Evolutionary conservation across 2,329 filamentous ascomycete genomes (phyloP), one percentile per base, ranked within the genome.

Genomic region (Colletotrichum abscissum): DNA sequence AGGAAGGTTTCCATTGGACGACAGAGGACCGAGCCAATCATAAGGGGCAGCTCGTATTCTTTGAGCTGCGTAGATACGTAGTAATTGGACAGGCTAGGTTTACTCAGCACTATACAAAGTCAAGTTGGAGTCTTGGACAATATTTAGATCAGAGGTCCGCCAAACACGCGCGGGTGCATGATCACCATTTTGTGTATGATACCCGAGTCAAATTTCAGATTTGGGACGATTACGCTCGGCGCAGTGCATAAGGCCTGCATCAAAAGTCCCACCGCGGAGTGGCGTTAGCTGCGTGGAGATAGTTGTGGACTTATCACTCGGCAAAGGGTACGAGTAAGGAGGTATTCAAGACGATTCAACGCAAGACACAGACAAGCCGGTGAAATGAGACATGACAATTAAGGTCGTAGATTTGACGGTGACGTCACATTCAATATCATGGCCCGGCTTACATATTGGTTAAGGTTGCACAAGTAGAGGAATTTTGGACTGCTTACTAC

Each of bases 1-100:
- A 67, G 42, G 30, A 42, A 22, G 30, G 26, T 24, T 42, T 57
- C 33, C 16, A 67, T 71, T 71, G 63, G 68, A n/a, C 12, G n/a
- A 11, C 1, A 30, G 35, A 46, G n/a, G 33, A 8, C 7, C 4
- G 22, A 22, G 4, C 68, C 68, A 71, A 71, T 62, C 55, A 56
- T 7, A 2, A 57, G 12, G 22, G 14, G 24, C 22, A 26, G 28
- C 33, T 54, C 65, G 63, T 71, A 56, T 56, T 28, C 49, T n/a
- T 30, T 19, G 33, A 62, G 12, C 46, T 35, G 63, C 68, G 46
- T 24, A 30, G 33, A 9, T 28, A n/a, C n/a, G n/a, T n/a, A n/a
- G n/a, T n/a, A 7, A 67, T 60, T 67, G 56, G 68, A 22, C n/a
- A 14, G n/a, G 12, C 5, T 5, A 19, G 55, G 12, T 9, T n/a